phyloP scores from a whole-genome alignment of 2,329 filamentous ascomycete genomes.

The Ophiostoma tasmaniense region DNA sequence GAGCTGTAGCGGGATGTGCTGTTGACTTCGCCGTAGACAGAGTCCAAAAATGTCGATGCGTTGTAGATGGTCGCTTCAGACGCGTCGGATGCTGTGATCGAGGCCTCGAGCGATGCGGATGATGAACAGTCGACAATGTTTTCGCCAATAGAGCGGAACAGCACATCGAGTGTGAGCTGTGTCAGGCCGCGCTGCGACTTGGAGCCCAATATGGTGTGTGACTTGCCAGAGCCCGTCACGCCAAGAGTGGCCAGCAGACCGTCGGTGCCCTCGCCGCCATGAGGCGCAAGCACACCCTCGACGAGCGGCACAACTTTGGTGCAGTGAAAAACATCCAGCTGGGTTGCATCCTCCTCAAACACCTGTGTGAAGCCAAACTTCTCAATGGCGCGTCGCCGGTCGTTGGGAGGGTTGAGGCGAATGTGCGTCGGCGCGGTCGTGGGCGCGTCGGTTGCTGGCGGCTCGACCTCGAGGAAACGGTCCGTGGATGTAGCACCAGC shows the following conservation, averaged over 20 bases:
- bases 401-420: constrained; percentile 70
- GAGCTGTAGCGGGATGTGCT: constrained; percentile 52
- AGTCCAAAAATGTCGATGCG: constrained; percentile 70
- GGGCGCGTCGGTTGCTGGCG: constrained; percentile 30
- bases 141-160: constrained; percentile 72
- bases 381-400: constrained; percentile 81
- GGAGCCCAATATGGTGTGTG: constrained; percentile 89
- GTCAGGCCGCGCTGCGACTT: constrained; percentile 79
- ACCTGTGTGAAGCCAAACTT: constrained; percentile 91
- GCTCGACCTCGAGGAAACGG: constrained; percentile 72
- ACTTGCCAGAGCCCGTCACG: constrained; percentile 96
- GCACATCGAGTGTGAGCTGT: constrained; percentile 80
- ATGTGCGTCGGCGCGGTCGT: constrained; percentile 55
- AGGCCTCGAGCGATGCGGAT: constrained; percentile 57
- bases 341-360: constrained; percentile 76
- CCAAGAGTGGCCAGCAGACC: constrained; percentile 84
- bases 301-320: constrained; percentile 67
- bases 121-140: constrained; percentile 57
- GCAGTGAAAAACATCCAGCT: constrained; percentile 79
- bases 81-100: constrained; percentile 65
- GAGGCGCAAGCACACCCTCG: constrained; percentile 67
- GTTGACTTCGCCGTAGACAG: constrained; percentile 58
- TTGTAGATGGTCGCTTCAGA: constrained; percentile 72
- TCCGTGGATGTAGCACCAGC: constrained; percentile 41
- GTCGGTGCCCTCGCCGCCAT: constrained; percentile 73